phyloP scores from a whole-genome alignment of 1,139 yeast species.

The Taphrina betulina region DNA sequence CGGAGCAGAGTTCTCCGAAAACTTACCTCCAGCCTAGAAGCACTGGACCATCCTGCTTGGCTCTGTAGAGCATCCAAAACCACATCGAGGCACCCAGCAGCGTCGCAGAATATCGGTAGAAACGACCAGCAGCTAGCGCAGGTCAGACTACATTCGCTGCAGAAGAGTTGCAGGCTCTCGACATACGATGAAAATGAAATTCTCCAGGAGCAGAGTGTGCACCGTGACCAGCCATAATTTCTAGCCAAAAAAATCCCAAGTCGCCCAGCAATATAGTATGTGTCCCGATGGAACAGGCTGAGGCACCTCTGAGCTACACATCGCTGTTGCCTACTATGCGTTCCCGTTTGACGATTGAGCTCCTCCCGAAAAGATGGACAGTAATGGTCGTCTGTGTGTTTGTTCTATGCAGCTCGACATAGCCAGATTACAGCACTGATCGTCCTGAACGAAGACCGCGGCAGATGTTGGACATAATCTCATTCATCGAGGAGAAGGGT shows the following conservation, averaged over 20 bases:
- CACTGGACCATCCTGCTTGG: constrained; percentile 52
- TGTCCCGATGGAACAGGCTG: too few relatives aligned
- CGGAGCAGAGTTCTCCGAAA: background rate
- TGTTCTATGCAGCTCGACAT: too few relatives aligned
- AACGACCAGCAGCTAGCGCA: constrained; percentile 26
- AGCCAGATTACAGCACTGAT: too few relatives aligned
- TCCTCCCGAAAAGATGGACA: too few relatives aligned
- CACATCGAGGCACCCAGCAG: constrained; percentile 79
- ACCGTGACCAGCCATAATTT: constrained; percentile 19
- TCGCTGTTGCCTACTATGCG: too few relatives aligned
- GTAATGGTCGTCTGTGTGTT: too few relatives aligned
- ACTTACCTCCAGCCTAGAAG: constrained; percentile 39
- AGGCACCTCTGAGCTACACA: too few relatives aligned
- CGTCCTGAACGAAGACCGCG: too few relatives aligned
- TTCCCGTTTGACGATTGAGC: too few relatives aligned
- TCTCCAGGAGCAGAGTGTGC: constrained; percentile 25
- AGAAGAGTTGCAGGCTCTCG: background rate
- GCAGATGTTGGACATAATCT: constrained; percentile 34
- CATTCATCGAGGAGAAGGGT: constrained; percentile 33
- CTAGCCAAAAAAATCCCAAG: too few relatives aligned
- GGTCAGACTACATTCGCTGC: background rate
- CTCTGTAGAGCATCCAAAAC: constrained; percentile 79
- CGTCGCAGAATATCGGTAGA: constrained; percentile 38
- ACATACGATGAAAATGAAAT: constrained; percentile 26
- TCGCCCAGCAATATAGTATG: too few relatives aligned